A percentile compares a stretch with the other conserved stretches of the same genome.
Evolutionary conservation across 495 filamentous ascomycete species (phyloP).

Genomic region (Pseudomonodictys pantanalensis): DNA sequence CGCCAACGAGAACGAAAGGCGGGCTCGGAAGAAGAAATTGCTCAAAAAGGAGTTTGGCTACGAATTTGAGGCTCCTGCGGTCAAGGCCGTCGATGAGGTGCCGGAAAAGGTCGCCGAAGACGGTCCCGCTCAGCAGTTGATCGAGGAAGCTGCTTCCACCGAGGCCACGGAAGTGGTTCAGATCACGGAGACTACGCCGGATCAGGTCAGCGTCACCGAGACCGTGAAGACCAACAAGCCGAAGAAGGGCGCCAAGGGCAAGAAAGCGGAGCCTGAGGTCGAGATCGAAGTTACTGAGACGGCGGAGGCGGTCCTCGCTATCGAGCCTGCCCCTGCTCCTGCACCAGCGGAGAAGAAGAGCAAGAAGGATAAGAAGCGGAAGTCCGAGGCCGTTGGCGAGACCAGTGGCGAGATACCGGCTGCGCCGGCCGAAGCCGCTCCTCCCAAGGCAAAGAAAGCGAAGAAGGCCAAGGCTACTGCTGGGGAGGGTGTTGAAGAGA

Average conservation of each 20-base stretch:
- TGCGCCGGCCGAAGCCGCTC: no score
- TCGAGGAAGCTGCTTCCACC: constrained; percentile 7
- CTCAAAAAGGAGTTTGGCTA: constrained; percentile 74
- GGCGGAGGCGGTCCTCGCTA: background rate
- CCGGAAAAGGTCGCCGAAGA: constrained; percentile 41
- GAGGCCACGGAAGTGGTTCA: background rate
- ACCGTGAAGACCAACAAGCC: constrained; percentile 12
- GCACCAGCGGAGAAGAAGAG: no score
- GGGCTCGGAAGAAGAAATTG: constrained; percentile 65
- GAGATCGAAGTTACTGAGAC: background rate
- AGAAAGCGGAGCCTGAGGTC: constrained; percentile 5
- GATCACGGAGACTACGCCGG: background rate
- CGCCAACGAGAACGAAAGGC: constrained; percentile 63
- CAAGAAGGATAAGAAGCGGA: constrained; percentile 38
- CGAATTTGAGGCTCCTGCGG: constrained; percentile 69
- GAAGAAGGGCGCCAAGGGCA: background rate
- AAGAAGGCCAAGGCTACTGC: constrained; percentile 23
- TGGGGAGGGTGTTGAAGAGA: constrained; percentile 7
- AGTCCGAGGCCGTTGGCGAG: constrained; percentile 19
- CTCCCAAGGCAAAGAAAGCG: constrained; percentile 3
- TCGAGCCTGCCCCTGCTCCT: background rate
- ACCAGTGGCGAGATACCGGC: background rate
- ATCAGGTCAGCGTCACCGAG: constrained; percentile 7
- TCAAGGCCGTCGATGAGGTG: constrained; percentile 66
- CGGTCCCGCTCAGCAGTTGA: constrained; percentile 11